phyloP scores from a whole-genome alignment of 2,329 filamentous ascomycete genomes.

The Dryadomyces quercus-mongolicae region DNA sequence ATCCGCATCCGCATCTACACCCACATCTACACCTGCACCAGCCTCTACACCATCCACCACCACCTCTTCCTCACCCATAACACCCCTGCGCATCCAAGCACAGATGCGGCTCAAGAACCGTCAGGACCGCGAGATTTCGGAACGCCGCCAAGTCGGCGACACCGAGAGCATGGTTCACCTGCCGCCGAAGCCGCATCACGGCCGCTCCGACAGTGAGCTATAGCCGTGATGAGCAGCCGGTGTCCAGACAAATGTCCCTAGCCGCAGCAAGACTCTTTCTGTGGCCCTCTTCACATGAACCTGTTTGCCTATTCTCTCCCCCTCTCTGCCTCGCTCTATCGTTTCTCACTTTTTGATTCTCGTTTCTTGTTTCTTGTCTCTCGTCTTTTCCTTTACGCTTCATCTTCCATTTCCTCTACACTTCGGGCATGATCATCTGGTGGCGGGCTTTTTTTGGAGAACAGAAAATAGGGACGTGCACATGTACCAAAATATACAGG shows the following conservation, averaged over 20 bases:
- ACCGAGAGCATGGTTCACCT: conserved; percentile 63
- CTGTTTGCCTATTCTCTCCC: not conserved
- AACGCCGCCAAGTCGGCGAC: conserved; percentile 84
- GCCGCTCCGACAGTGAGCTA: conserved; percentile 22
- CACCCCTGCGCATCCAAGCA: conserved; percentile 41
- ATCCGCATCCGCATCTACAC: not conserved
- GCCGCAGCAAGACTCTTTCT: too few relatives aligned
- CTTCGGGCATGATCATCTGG: not conserved
- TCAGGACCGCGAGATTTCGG: conserved; percentile 55
- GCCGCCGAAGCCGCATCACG: conserved; percentile 16
- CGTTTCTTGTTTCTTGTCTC: too few relatives aligned
- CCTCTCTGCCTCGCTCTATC: too few relatives aligned
- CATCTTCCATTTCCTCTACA: too few relatives aligned
- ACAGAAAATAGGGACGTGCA: not conserved
- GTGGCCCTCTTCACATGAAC: not conserved
- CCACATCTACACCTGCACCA: not conserved
- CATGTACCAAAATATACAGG: not conserved
- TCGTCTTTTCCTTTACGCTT: not conserved
- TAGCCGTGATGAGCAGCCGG: too few relatives aligned
- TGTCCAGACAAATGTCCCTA: too few relatives aligned
- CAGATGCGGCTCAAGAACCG: conserved; percentile 54
- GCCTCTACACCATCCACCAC: not conserved
- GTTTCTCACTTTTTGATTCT: too few relatives aligned
- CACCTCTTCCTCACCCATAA: not conserved
- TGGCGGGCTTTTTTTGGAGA: not conserved